Conservation (phyloP, 176 grass and related monocot genomes). For the Aegilops bicornis region DNA sequence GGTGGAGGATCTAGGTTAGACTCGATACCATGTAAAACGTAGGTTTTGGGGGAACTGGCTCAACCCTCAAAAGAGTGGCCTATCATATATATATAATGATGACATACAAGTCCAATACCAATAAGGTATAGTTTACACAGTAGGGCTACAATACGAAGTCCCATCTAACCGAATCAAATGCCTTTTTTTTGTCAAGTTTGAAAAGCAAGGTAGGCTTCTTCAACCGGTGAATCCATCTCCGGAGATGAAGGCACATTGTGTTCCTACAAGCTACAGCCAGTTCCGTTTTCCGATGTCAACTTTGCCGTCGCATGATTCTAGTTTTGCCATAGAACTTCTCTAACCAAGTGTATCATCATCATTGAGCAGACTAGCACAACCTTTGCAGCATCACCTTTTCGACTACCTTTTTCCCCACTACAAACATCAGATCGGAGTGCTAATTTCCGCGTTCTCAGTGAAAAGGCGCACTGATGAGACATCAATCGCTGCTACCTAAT, state of each 20-base stretch:
- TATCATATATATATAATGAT: too few species aligned
- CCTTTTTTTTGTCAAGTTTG: too few species aligned
- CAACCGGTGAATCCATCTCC: too few species aligned
- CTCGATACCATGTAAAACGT: too few species aligned
- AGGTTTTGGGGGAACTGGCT: too few species aligned
- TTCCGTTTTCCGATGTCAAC: neutral
- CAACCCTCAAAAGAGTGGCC: too few species aligned
- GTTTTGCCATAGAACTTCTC: constrained; percentile 5
- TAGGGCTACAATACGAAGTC: too few species aligned
- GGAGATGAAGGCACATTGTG: neutral
- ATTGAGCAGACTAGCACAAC: neutral
- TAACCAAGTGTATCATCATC: neutral
- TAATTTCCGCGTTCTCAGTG: neutral
- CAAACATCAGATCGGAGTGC: neutral
- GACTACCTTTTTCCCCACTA: neutral
- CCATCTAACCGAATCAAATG: too few species aligned
- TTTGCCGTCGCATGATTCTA: neutral
- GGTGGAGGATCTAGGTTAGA: too few species aligned
- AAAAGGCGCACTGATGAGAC: constrained; percentile 31
- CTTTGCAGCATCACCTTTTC: constrained; percentile 16
- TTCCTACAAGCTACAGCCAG: neutral
- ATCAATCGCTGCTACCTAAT: constrained; percentile 14
- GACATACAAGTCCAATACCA: too few species aligned
- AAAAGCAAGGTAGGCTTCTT: too few species aligned
- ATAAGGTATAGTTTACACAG: too few species aligned